Percentiles rank a stretch among this genome's conserved stretches.
These are phyloP conservation scores for Lotmaria passim DNA, from an alignment of 208 protist species.

Conservation along the genomic window DNA sequence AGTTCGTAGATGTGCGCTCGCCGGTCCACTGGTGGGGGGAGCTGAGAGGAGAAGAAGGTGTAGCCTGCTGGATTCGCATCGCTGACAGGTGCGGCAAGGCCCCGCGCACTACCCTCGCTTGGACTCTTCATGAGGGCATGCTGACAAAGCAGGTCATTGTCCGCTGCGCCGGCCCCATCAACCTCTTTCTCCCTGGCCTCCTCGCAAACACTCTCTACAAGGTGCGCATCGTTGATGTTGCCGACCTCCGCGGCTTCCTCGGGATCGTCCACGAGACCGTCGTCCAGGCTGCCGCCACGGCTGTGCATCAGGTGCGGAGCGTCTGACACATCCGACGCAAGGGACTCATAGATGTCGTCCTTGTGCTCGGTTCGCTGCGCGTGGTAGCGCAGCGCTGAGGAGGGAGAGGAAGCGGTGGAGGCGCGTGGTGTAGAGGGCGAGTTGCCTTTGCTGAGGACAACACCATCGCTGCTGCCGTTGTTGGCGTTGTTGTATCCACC, in stretches of 20 bases:
- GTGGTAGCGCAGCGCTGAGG: neutral
- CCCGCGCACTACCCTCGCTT: neutral
- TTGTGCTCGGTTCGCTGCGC: neutral
- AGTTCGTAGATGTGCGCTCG: constrained; percentile 17
- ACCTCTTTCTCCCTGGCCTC: no score
- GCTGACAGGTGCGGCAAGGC: no score
- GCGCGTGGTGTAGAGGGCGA: neutral
- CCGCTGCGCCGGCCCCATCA: neutral
- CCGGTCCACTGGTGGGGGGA: constrained; percentile 9
- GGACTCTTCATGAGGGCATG: neutral
- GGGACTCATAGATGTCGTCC: no score
- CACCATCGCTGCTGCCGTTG: neutral
- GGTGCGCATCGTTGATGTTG: neutral
- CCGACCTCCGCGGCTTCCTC: neutral
- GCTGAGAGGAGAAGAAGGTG: constrained; percentile 23
- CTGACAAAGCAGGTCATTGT: neutral
- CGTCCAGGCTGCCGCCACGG: neutral
- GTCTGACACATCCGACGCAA: constrained; percentile 6
- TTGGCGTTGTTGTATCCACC: neutral
- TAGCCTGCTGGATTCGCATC: neutral
- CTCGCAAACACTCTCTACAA: constrained; percentile 7
- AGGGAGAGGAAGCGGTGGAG: neutral
- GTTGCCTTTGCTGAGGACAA: constrained; percentile 7
- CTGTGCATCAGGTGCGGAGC: constrained; percentile 6
- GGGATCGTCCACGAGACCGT: neutral